phyloP scores from a whole-genome alignment of 2,329 filamentous ascomycete species.

The Triangularia verruculosa region DNA sequence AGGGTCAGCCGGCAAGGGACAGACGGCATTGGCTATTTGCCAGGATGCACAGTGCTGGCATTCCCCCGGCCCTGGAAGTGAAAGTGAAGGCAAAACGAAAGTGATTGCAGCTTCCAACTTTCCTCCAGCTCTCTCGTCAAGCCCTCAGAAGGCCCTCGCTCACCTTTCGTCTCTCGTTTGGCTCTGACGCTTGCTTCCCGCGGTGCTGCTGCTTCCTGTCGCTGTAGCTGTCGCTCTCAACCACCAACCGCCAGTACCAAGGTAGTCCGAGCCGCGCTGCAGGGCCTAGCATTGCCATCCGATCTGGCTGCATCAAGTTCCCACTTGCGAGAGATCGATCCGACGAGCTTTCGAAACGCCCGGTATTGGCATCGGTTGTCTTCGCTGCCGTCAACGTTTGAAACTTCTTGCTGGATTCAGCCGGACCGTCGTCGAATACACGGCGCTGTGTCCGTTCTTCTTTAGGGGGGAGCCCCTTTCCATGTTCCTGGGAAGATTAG shows the following conservation, averaged over 20 bases:
- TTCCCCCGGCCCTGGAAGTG: slow-evolving; percentile 3
- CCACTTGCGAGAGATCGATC: neutral
- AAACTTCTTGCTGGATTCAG: slow-evolving; percentile 9
- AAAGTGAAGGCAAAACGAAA: neutral
- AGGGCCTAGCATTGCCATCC: neutral
- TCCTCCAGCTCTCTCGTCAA: neutral
- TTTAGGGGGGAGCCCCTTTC: neutral
- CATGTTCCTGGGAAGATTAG: neutral
- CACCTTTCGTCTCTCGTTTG: slow-evolving; percentile 4
- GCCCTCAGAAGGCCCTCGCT: neutral
- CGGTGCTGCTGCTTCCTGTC: neutral
- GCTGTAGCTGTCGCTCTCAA: neutral
- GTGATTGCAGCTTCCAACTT: neutral
- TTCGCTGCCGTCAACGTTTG: slow-evolving; percentile 1
- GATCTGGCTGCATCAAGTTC: neutral
- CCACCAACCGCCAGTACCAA: neutral
- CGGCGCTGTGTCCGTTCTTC: neutral
- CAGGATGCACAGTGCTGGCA: slow-evolving; percentile 4
- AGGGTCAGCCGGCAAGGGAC: neutral
- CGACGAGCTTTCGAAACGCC: slow-evolving; percentile 6
- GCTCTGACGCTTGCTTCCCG: neutral
- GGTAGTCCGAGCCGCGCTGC: neutral
- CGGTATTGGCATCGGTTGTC: neutral
- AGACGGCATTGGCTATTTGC: neutral
- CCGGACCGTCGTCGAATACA: neutral